Conservation (phyloP, 495 filamentous ascomycete genomes). For the Daldinia decipiens region DNA sequence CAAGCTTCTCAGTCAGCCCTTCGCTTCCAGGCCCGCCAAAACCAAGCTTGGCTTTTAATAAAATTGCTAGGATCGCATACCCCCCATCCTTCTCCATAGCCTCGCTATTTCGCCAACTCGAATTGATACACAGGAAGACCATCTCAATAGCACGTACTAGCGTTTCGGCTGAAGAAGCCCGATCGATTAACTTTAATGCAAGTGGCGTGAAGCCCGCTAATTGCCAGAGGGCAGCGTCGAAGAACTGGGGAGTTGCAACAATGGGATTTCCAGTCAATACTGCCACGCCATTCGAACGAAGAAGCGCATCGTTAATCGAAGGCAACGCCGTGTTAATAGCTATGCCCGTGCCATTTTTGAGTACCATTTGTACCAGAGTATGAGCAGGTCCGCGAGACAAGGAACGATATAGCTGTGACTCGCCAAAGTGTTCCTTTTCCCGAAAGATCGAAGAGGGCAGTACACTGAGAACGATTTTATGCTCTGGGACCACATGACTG, state of each 20-base stretch:
- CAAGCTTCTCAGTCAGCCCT: constrained; percentile 51
- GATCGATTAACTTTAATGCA: constrained; percentile 82
- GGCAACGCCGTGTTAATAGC: constrained; percentile 90
- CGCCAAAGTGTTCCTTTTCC: constrained; percentile 76
- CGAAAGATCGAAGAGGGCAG: constrained; percentile 80
- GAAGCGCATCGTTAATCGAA: constrained; percentile 87
- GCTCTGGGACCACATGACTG: constrained; percentile 80
- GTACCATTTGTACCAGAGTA: constrained; percentile 75
- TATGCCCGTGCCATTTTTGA: constrained; percentile 77
- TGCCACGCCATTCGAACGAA: constrained; percentile 78
- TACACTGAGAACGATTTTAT: constrained; percentile 84
- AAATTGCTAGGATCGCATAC: constrained; percentile 83
- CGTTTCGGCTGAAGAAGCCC: constrained; percentile 71
- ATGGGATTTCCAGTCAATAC: constrained; percentile 88
- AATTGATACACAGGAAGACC: constrained; percentile 81
- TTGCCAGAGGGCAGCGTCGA: constrained; percentile 94
- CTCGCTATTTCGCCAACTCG: constrained; percentile 97
- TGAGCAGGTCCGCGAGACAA: constrained; percentile 78
- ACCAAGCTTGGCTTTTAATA: constrained; percentile 81
- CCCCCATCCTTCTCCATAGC: constrained; percentile 97
- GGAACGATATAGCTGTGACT: constrained; percentile 77
- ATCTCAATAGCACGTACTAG: constrained; percentile 83
- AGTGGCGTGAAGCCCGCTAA: constrained; percentile 88
- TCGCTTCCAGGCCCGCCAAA: constrained; percentile 56
- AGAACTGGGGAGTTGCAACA: constrained; percentile 76